These are phyloP conservation scores for Dryas drummondii DNA, from an alignment of 306 rosid species.

Conservation along the genomic window DNA sequence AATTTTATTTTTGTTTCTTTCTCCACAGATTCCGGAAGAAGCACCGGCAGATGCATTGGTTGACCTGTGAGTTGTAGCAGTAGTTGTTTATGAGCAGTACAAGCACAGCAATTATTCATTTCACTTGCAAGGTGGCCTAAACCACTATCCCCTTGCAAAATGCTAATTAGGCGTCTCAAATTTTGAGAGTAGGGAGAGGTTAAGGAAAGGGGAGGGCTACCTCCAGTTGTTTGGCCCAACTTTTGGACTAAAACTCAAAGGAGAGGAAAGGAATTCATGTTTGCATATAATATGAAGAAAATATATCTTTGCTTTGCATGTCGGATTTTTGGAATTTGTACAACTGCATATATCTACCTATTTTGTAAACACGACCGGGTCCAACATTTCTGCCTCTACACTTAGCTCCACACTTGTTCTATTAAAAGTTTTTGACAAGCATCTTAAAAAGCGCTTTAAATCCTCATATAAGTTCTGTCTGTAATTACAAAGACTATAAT, in stretches of 20 bases:
- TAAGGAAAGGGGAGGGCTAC: neutral
- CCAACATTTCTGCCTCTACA: neutral
- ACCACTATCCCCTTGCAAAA: neutral
- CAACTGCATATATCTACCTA: no score
- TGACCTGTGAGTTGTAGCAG: neutral
- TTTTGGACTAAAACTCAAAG: no score
- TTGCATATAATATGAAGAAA: neutral
- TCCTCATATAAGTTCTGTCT: no score
- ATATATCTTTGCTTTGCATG: no score
- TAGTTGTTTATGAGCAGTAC: neutral
- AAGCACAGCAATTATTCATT: neutral
- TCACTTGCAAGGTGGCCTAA: neutral
- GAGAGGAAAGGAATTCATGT: no score
- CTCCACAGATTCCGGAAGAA: constrained; percentile 61
- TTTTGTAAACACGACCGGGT: no score
- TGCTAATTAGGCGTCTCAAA: neutral
- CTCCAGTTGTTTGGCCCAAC: neutral
- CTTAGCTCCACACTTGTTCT: neutral
- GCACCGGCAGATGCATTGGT: constrained; percentile 57
- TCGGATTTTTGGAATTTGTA: no score
- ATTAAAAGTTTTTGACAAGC: neutral
- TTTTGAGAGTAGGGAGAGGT: neutral
- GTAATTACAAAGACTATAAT: no score
- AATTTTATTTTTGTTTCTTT: constrained; percentile 4
- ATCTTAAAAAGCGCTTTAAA: neutral